Evolutionary conservation across 345 rosid species (phyloP), one percentile per base, ranked within the genome.

Genomic region (Diplotaxis tenuifolia): DNA sequence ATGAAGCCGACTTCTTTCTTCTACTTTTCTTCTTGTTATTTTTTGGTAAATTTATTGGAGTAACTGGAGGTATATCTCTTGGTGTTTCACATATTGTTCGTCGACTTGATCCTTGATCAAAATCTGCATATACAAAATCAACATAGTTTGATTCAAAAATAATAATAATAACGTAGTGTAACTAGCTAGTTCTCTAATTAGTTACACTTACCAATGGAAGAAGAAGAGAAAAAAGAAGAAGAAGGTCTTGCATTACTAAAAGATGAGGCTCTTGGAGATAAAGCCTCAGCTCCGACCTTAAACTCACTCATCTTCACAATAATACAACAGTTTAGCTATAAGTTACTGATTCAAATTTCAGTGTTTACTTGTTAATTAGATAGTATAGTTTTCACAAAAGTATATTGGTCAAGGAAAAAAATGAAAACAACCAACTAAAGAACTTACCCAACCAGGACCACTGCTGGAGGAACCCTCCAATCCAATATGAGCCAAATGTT

Each of bases 401-500:
- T 9, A 5, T 23, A 29, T 29, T 15, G 4, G 7, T 1, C 2
- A n/a, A 28, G 19, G 42, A 11, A 9, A 23, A 47, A 18, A 23
- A 10, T 22, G 14, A 36, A 36, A 36, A 36, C 12, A 56, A 40
- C 4, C 56, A 36, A 11, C 16, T 3, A 67, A 52, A 8, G 57
- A 31, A 77, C 93, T 74, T 83, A 91, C 98, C 97, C 98, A 94
- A 75, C 81, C 87, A 55, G 98, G 98, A 27, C 89, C 84, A 79
- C 69, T 73, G 23, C 90, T 87, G 72, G 96, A 83, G 63, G 81
- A 73, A 40, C 94, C 91, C 52, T 94, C 96, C 95, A 88, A 89
- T 0, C 97, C 97, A 59, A 94, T 87, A 66, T 91, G 96, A 42
- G 97, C 92, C 73, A 91, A 91, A 72, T 94, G 98, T 79, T 89